Conservation (phyloP, 2,329 filamentous ascomycete genomes). For the Byssochlamys sp. region DNA sequence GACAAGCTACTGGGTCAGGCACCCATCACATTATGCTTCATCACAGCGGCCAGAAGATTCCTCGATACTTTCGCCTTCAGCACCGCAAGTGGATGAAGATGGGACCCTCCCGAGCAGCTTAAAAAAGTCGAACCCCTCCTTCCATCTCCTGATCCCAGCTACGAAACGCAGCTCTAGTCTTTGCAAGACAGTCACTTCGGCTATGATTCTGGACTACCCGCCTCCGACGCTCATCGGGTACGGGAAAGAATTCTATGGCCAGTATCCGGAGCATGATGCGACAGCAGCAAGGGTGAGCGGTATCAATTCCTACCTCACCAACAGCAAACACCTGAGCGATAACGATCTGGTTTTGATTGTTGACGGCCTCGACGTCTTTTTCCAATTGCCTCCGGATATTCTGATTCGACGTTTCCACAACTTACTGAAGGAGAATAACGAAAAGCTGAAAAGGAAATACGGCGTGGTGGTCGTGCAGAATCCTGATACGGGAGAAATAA, state of each 20-base stretch:
- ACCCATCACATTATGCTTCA: slow-evolving; percentile 24
- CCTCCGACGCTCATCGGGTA: slow-evolving; percentile 47
- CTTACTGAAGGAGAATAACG: slow-evolving; percentile 45
- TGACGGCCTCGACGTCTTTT: slow-evolving; percentile 55
- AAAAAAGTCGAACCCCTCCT: slow-evolving; percentile 30
- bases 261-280: slow-evolving; percentile 27
- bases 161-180: slow-evolving; percentile 41
- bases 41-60: slow-evolving; percentile 22
- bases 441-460: slow-evolving; percentile 42
- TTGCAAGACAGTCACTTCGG: slow-evolving; percentile 49
- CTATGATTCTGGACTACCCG: slow-evolving; percentile 51
- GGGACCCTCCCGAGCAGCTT: slow-evolving; percentile 21
- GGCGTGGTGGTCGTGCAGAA: slow-evolving; percentile 25
- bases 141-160: slow-evolving; percentile 49
- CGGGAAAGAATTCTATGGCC: slow-evolving; percentile 16
- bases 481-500: slow-evolving; percentile 9
- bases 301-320: slow-evolving; percentile 41
- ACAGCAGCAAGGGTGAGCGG: slow-evolving; percentile 39
- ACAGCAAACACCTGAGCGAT: slow-evolving; percentile 40
- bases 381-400: slow-evolving; percentile 56
- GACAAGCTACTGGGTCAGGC: slow-evolving; percentile 24
- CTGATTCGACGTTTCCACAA: slow-evolving; percentile 54
- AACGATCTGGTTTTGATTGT: slow-evolving; percentile 55
- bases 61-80: slow-evolving; percentile 15
- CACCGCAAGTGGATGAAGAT: slow-evolving; percentile 14